Conservation (phyloP, 345 rosid genomes). For the Reutealis trisperma region DNA sequence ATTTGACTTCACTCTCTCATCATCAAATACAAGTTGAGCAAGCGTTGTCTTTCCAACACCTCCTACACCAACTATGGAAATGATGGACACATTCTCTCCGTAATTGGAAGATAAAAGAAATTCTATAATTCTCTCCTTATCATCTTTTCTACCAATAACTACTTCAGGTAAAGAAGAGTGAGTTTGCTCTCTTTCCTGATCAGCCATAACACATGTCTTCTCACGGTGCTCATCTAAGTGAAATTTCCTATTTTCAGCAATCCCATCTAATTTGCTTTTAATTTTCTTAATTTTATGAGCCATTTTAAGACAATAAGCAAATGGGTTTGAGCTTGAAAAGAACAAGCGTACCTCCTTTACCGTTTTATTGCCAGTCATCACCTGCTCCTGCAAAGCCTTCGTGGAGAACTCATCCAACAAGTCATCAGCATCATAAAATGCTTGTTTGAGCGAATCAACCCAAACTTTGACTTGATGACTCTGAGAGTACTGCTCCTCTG, state of each 20-base stretch:
- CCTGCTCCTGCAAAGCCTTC: no score
- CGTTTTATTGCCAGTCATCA: no score
- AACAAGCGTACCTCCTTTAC: no score
- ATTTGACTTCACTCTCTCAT: constrained; percentile 6
- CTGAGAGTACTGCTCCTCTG: no score
- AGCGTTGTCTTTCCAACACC: constrained; percentile 34
- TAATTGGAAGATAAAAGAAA: constrained; percentile 6
- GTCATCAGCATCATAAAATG: no score
- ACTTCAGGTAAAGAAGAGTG: constrained; percentile 11
- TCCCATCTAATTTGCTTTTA: constrained; percentile 19
- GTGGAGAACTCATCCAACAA: no score
- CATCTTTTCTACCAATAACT: constrained; percentile 19
- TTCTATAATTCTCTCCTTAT: constrained; percentile 12
- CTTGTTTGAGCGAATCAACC: no score
- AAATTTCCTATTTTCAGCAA: constrained; percentile 9
- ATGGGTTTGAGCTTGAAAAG: no score
- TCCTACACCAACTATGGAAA: constrained; percentile 29
- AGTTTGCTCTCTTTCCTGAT: background rate
- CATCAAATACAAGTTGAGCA: constrained; percentile 27
- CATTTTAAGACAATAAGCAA: constrained; percentile 10
- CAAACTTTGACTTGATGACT: no score
- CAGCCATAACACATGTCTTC: background rate
- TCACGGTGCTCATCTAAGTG: background rate
- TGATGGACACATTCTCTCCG: constrained; percentile 9
- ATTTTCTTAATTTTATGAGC: constrained; percentile 15